Percentiles rank a stretch among this genome's conserved stretches.
phyloP scores from a whole-genome alignment of 2,329 filamentous ascomycete species.

The Neonectria punicea region DNA sequence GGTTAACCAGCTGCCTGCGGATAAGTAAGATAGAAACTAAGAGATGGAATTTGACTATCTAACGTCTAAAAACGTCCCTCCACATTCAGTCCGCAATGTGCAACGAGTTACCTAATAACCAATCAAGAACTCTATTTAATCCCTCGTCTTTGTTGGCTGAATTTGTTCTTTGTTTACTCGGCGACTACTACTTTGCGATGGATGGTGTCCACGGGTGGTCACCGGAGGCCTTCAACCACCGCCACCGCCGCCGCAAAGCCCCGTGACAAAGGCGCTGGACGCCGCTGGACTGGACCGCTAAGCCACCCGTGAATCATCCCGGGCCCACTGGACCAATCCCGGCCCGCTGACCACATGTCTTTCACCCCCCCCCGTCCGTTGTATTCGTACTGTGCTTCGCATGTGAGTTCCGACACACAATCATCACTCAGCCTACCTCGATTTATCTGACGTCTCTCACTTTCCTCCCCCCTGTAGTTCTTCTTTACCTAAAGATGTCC shows the following conservation, averaged over 20 bases:
- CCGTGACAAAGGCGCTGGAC: not conserved
- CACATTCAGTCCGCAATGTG: not conserved
- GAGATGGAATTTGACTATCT: not conserved
- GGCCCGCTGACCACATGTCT: not conserved
- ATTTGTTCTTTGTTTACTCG: not conserved
- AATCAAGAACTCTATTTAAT: not conserved
- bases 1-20: too few relatives aligned
- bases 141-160: not conserved
- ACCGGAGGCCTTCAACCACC: not conserved
- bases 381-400: too few relatives aligned
- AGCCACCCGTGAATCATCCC: conserved; percentile 18
- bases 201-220: not conserved
- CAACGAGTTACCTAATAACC: too few relatives aligned
- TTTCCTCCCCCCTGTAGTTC: not conserved
- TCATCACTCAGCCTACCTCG: not conserved
- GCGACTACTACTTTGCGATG: not conserved
- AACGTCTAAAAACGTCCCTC: not conserved
- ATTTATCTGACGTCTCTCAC: not conserved
- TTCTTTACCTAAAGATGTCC: not conserved
- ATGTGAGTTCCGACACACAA: not conserved
- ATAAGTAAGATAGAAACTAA: not conserved
- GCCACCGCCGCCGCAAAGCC: not conserved
- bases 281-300: conserved; percentile 2
- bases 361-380: not conserved
- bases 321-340: not conserved